Percentiles rank a stretch among this genome's conserved stretches.
Conservation (phyloP, 2,329 filamentous ascomycete species). For the Scytalidium sp. region DNA sequence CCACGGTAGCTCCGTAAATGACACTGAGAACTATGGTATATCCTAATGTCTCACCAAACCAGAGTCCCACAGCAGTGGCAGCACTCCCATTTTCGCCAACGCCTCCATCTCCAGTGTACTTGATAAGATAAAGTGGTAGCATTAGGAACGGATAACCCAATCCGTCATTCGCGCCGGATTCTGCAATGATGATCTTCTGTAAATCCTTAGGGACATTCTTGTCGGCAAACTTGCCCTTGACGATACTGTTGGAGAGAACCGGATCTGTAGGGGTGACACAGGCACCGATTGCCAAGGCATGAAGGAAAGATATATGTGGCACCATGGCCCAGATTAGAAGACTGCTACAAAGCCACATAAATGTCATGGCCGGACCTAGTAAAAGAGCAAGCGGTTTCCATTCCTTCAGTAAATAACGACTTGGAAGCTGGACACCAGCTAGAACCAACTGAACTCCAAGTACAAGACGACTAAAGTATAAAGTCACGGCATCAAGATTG, state of each 20-base stretch:
- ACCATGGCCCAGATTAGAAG: conserved; percentile 75
- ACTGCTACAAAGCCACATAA: conserved; percentile 84
- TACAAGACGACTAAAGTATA: conserved; percentile 83
- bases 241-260: conserved; percentile 81
- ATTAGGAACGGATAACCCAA: conserved; percentile 86
- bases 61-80: conserved; percentile 66
- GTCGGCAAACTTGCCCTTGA: conserved; percentile 91
- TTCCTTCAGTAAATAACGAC: conserved; percentile 74
- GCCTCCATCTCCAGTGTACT: conserved; percentile 64
- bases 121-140: conserved; percentile 78
- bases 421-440: conserved; percentile 83
- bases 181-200: conserved; percentile 74
- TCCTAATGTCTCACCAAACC: conserved; percentile 79
- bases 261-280: conserved; percentile 94
- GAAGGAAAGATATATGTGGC: conserved; percentile 68
- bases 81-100: conserved; percentile 54
- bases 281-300: conserved; percentile 76
- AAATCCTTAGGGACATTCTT: conserved; percentile 80
- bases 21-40: conserved; percentile 78
- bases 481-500: conserved; percentile 68
- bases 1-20: conserved; percentile 70
- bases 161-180: conserved; percentile 84
- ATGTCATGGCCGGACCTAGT: conserved; percentile 78
- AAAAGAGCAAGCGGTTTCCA: conserved; percentile 74
- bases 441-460: conserved; percentile 88